phyloP scores from a whole-genome alignment of 495 filamentous ascomycete genomes.

The Melanomma pulvis-pyrius region DNA sequence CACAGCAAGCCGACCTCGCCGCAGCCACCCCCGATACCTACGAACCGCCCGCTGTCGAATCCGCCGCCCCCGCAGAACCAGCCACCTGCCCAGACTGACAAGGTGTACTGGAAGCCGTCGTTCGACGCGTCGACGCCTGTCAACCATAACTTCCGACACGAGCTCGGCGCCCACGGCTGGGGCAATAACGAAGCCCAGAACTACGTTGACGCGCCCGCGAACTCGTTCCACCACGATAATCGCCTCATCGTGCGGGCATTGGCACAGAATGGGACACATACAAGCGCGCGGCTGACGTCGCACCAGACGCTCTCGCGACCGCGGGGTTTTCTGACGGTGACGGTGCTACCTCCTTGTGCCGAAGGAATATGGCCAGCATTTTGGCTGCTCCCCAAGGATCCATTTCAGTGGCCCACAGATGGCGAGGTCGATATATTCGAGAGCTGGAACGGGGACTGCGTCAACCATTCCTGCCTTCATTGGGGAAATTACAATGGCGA shows the following conservation, averaged over 20 bases:
- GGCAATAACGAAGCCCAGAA: conserved; percentile 53
- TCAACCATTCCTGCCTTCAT: conserved; percentile 52
- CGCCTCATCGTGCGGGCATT: conserved; percentile 49
- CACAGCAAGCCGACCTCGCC: conserved; percentile 28
- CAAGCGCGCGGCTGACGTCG: conserved; percentile 48
- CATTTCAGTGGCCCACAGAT: conserved; percentile 44
- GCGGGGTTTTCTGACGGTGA: conserved; percentile 46
- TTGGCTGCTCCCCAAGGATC: conserved; percentile 51
- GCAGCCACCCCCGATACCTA: conserved; percentile 20
- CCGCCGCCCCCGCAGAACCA: conserved; percentile 5
- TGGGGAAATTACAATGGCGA: conserved; percentile 51
- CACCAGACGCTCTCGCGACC: conserved; percentile 46
- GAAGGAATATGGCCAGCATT: conserved; percentile 52
- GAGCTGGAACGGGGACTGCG: conserved; percentile 41
- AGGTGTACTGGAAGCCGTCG: conserved; percentile 46
- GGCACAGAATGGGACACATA: conserved; percentile 45
- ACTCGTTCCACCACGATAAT: conserved; percentile 49
- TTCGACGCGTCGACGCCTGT: conserved; percentile 45
- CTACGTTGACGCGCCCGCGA: conserved; percentile 44
- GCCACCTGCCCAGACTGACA: neutral
- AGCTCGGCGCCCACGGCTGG: conserved; percentile 52
- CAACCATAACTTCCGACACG: conserved; percentile 45
- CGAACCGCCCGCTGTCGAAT: conserved; percentile 9
- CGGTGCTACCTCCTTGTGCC: conserved; percentile 47
- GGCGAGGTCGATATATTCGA: conserved; percentile 43